Conservation (phyloP, 75 land plant genomes). For the Chamaecyparis obtusa region DNA sequence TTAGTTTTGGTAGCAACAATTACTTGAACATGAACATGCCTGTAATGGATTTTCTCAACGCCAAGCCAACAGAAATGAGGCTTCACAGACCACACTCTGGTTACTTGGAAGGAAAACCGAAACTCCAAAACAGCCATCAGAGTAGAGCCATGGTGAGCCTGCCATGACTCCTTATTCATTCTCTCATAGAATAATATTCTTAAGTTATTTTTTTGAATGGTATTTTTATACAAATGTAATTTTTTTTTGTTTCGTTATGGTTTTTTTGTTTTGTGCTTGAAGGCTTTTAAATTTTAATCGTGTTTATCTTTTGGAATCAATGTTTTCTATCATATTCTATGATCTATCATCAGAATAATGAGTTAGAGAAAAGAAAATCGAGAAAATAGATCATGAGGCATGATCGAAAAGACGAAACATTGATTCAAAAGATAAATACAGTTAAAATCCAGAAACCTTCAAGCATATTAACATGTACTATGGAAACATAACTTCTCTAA, state of each 20-base stretch:
- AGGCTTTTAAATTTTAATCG: no score
- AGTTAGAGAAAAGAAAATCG: no score
- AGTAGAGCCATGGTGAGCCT: slow-evolving; percentile 8
- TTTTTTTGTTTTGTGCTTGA: no score
- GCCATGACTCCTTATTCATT: neutral
- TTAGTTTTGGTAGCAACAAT: slow-evolving; percentile 3
- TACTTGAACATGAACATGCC: slow-evolving; percentile 8
- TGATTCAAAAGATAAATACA: no score
- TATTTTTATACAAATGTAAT: neutral
- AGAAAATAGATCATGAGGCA: no score
- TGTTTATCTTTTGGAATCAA: no score
- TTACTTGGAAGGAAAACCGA: slow-evolving; percentile 4
- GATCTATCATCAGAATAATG: no score
- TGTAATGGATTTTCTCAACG: slow-evolving; percentile 1
- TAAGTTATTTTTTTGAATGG: neutral
- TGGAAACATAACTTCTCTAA: no score
- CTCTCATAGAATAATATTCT: neutral
- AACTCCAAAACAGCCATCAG: neutral
- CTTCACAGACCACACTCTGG: slow-evolving; percentile 1
- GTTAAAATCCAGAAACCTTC: no score
- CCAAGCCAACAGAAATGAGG: slow-evolving; percentile 7
- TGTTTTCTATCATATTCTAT: no score
- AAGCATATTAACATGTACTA: no score
- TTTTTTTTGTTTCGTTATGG: neutral
- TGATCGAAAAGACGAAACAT: no score